phyloP scores from a whole-genome alignment of 768 basidiomycete genomes.

The Suillus fuscotomentosus region DNA sequence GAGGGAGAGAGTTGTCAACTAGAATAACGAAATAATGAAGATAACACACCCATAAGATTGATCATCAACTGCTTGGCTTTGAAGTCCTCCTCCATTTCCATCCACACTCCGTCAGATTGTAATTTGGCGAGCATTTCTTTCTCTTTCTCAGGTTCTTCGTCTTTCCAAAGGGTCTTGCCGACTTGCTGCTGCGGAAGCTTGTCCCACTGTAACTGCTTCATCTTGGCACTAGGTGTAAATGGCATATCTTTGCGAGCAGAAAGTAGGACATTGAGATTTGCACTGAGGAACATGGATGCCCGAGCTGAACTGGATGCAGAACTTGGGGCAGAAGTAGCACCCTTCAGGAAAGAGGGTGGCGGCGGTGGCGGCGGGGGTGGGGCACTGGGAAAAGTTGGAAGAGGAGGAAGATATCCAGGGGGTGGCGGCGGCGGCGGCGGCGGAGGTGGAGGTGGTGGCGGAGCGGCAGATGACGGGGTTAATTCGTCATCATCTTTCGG shows the following conservation, averaged over 20 bases:
- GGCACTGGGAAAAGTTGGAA: conserved; percentile 24
- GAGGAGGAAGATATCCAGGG: conserved; percentile 22
- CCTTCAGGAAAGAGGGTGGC: conserved; percentile 28
- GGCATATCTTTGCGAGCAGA: conserved; percentile 81
- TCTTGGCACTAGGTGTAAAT: conserved; percentile 82
- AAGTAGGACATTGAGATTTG: conserved; percentile 54
- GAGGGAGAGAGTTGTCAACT: not conserved
- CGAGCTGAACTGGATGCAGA: conserved; percentile 51
- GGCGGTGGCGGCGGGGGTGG: conserved; percentile 36
- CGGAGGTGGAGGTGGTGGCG: conserved; percentile 28
- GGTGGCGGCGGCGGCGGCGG: conserved; percentile 40
- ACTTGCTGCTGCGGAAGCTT: conserved; percentile 91
- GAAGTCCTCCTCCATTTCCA: conserved; percentile 97
- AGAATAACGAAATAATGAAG: not conserved
- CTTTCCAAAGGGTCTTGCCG: conserved; percentile 81
- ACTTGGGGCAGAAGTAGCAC: conserved; percentile 31
- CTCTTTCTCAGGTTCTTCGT: conserved; percentile 63
- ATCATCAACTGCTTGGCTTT: conserved; percentile 94
- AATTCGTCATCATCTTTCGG: conserved; percentile 15
- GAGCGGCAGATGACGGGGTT: conserved; percentile 29
- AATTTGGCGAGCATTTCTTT: conserved; percentile 81
- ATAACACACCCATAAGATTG: conserved; percentile 73
- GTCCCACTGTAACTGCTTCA: conserved; percentile 99
- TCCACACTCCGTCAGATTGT: conserved; percentile 85
- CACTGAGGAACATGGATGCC: conserved; percentile 57